These are phyloP conservation scores for Ceratocystis cubensis DNA, from an alignment of 2,329 filamentous ascomycete species.

Conservation along the genomic window DNA sequence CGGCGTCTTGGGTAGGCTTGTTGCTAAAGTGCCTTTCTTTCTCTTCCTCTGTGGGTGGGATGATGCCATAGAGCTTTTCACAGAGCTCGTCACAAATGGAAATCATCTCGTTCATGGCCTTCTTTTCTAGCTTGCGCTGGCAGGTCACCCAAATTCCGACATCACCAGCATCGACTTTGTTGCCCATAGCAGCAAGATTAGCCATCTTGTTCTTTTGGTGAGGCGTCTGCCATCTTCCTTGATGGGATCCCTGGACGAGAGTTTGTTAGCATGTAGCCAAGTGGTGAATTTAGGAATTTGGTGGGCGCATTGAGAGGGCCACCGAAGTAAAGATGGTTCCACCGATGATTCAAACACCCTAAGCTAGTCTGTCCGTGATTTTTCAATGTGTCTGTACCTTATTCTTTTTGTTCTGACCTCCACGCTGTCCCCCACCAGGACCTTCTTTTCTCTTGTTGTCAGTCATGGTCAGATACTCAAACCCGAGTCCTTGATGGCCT, in stretches of 20 bases:
- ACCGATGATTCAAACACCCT: background rate
- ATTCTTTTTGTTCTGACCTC: constrained; percentile 31
- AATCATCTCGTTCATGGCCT: constrained; percentile 54
- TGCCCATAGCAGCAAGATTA: constrained; percentile 32
- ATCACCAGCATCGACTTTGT: constrained; percentile 52
- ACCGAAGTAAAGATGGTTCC: background rate
- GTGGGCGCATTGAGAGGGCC: background rate
- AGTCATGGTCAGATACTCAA: background rate
- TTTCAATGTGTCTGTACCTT: constrained; percentile 28
- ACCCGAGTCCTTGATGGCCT: too few relatives aligned
- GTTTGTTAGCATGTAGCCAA: too few relatives aligned
- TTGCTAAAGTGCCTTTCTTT: constrained; percentile 22
- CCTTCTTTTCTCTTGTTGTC: constrained; percentile 22
- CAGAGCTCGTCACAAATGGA: constrained; percentile 56
- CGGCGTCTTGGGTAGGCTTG: constrained; percentile 23
- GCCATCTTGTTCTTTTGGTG: constrained; percentile 42
- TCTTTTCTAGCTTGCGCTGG: constrained; percentile 56
- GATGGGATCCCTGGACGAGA: constrained; percentile 16
- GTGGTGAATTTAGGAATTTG: too few relatives aligned
- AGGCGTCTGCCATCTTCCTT: constrained; percentile 49
- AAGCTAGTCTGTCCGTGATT: too few relatives aligned
- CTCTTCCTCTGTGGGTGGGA: constrained; percentile 28
- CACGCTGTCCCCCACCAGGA: constrained; percentile 24
- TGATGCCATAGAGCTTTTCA: constrained; percentile 46
- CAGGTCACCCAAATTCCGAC: constrained; percentile 69